Conservation (phyloP, 345 rosid genomes). For the Eucalyptus rudis region DNA sequence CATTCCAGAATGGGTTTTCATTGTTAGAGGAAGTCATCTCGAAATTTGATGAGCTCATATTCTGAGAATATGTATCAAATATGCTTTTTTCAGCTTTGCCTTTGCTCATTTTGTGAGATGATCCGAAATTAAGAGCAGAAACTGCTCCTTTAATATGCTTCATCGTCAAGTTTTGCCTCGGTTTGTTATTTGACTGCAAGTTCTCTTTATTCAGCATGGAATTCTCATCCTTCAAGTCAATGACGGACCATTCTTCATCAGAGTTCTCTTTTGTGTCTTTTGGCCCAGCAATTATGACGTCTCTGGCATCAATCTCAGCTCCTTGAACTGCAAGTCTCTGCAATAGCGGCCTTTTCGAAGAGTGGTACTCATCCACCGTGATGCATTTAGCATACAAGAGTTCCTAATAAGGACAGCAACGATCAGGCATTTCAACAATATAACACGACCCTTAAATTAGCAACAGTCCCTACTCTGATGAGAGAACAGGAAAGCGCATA, state of each 20-base stretch:
- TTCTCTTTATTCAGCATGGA: slow-evolving; percentile 10
- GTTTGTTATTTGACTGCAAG: slow-evolving; percentile 15
- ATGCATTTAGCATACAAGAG: slow-evolving; percentile 62
- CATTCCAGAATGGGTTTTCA: slow-evolving; percentile 36
- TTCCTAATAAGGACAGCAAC: slow-evolving; percentile 18
- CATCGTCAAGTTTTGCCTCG: slow-evolving; percentile 22
- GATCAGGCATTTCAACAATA: background rate
- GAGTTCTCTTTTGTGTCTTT: slow-evolving; percentile 17
- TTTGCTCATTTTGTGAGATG: slow-evolving; percentile 26
- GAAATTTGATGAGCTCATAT: background rate
- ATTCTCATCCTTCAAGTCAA: slow-evolving; percentile 56
- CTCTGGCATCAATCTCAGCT: slow-evolving; percentile 51
- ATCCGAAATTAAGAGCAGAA: slow-evolving; percentile 29
- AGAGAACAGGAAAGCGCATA: background rate
- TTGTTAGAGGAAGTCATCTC: background rate
- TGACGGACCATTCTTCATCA: slow-evolving; percentile 62
- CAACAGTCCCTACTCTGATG: background rate
- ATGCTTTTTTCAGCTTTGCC: slow-evolving; percentile 30
- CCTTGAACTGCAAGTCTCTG: slow-evolving; percentile 67
- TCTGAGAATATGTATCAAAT: slow-evolving; percentile 15
- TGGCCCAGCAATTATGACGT: slow-evolving; percentile 21
- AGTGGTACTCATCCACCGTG: slow-evolving; percentile 54
- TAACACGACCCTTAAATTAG: background rate
- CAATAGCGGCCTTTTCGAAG: slow-evolving; percentile 62
- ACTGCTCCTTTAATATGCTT: slow-evolving; percentile 65